phyloP scores from a whole-genome alignment of 2,329 filamentous ascomycete species.

The Talaromyces sp. region DNA sequence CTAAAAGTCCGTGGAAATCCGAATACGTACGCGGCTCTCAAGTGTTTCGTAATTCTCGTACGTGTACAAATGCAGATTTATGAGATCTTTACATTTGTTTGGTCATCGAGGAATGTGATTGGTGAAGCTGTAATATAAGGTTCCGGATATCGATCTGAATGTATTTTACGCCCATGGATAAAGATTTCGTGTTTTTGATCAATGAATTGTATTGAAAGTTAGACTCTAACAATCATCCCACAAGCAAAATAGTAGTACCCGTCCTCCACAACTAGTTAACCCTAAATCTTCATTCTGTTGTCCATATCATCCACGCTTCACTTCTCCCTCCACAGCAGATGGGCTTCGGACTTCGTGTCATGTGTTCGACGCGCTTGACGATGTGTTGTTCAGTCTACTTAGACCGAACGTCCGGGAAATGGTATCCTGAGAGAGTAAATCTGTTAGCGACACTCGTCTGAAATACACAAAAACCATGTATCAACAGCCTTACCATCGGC shows the following conservation, averaged over 20 bases:
- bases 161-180: background rate
- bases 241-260: background rate
- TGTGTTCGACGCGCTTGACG: no score
- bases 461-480: background rate
- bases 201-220: background rate
- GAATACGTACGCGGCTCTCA: background rate
- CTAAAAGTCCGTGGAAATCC: conserved; percentile 1
- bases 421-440: no score
- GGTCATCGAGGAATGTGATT: background rate
- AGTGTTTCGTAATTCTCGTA: background rate
- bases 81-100: background rate
- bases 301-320: no score
- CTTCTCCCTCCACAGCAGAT: no score
- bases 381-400: no score
- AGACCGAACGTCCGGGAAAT: no score
- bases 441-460: background rate
- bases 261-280: background rate
- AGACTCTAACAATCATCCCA: background rate
- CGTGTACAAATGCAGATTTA: background rate
- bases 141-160: background rate
- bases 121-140: background rate
- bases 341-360: no score
- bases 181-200: background rate
- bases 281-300: background rate
- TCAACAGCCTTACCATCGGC: background rate